Evolutionary conservation across 2,329 filamentous ascomycete genomes (phyloP).

Genomic region (Hypoxylon sp.): DNA sequence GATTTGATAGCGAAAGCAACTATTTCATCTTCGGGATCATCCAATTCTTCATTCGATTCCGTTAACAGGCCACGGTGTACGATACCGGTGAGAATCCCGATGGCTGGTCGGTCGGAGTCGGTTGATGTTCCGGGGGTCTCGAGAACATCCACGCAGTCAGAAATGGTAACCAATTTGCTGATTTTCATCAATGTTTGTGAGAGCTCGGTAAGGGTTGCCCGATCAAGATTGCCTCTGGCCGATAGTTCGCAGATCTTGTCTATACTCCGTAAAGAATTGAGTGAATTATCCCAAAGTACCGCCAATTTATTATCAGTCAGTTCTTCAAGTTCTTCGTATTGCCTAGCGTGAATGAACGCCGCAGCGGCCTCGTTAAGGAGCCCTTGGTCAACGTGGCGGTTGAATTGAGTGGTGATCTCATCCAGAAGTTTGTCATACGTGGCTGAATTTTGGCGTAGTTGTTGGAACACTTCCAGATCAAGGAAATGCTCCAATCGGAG

Average conservation of each 20-base stretch:
- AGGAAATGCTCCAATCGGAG: constrained; percentile 88
- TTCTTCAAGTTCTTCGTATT: constrained; percentile 90
- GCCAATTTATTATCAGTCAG: constrained; percentile 84
- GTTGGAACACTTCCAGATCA: constrained; percentile 88
- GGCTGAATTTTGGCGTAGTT: constrained; percentile 87
- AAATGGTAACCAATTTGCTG: constrained; percentile 83
- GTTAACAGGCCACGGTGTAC: constrained; percentile 80
- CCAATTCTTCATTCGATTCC: constrained; percentile 77
- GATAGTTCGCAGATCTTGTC: constrained; percentile 80
- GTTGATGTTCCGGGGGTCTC: constrained; percentile 71
- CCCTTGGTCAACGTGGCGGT: constrained; percentile 87
- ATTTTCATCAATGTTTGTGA: constrained; percentile 83
- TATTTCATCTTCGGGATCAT: constrained; percentile 84
- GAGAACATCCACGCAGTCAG: constrained; percentile 81
- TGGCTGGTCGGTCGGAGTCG: constrained; percentile 67
- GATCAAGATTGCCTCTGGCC: constrained; percentile 76
- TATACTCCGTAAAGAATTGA: constrained; percentile 80
- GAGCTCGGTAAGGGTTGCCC: constrained; percentile 76
- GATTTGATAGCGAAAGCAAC: constrained; percentile 82
- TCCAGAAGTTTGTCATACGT: constrained; percentile 86
- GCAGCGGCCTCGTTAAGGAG: constrained; percentile 88
- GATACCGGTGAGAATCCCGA: constrained; percentile 80
- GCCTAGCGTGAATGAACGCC: constrained; percentile 86
- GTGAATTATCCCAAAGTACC: constrained; percentile 86
- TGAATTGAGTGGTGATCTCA: constrained; percentile 94